Conservation (phyloP, 345 rosid genomes). For the Aquilaria malaccensis region DNA sequence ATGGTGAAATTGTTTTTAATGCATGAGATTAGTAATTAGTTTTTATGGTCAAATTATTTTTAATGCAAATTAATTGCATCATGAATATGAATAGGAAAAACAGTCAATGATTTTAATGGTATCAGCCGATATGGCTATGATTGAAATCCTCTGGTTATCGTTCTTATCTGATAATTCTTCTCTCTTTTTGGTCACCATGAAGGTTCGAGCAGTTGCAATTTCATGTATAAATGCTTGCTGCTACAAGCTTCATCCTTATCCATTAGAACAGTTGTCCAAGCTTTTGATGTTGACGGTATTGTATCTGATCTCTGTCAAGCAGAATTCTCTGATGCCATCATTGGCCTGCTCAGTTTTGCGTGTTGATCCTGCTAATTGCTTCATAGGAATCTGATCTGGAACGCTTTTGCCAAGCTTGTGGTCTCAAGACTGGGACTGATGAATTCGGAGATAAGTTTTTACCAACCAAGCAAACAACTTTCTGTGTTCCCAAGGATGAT, state of each 20-base stretch:
- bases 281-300: constrained; percentile 70
- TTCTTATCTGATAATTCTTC: neutral
- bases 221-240: constrained; percentile 60
- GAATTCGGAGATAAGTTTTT: constrained; percentile 45
- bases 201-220: constrained; percentile 61
- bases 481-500: constrained; percentile 37
- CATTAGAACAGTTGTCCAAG: constrained; percentile 46
- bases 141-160: neutral
- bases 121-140: too few species aligned
- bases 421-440: constrained; percentile 57
- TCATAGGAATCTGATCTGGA: constrained; percentile 65
- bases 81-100: too few species aligned
- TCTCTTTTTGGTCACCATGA: constrained; percentile 10
- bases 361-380: neutral
- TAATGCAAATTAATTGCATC: too few species aligned
- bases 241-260: constrained; percentile 96
- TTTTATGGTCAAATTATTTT: too few species aligned
- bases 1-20: too few species aligned
- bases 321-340: neutral
- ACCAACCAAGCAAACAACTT: constrained; percentile 65
- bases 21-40: too few species aligned
- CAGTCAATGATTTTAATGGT: neutral
- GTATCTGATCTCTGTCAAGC: neutral
- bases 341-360: neutral
- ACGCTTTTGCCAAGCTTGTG: constrained; percentile 65